Conservation (phyloP, 768 basidiomycete species). For the Cubamyces lactineus region DNA sequence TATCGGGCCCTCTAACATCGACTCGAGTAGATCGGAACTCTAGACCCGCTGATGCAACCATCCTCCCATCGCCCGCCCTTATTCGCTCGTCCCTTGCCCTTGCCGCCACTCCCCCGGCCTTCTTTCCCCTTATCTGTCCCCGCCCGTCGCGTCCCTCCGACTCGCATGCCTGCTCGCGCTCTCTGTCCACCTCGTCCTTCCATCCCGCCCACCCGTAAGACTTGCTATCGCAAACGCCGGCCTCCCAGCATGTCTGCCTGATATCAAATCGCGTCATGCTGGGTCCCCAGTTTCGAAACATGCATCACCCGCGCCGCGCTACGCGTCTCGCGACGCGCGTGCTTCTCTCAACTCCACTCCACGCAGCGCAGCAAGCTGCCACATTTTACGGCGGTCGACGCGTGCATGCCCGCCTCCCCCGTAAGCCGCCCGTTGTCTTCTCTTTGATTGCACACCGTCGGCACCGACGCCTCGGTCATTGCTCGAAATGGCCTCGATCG, state of each 20-base stretch:
- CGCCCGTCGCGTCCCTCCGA: conserved; percentile 5
- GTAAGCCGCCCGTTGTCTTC: background rate
- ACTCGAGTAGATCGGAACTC: conserved; percentile 17
- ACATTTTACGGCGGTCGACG: background rate
- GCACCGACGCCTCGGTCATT: background rate
- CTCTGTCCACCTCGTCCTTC: conserved; percentile 2
- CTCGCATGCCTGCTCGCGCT: background rate
- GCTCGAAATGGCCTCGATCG: background rate
- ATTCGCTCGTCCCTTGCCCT: background rate
- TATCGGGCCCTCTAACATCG: conserved; percentile 23
- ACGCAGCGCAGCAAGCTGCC: background rate
- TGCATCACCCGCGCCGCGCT: conserved; percentile 2
- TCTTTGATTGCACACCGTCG: background rate
- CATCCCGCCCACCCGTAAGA: background rate
- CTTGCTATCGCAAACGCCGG: background rate
- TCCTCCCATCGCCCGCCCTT: background rate
- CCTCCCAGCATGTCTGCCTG: background rate
- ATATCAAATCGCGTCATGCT: conserved; percentile 8
- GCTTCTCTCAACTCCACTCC: conserved; percentile 8
- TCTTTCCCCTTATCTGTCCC: conserved; percentile 9
- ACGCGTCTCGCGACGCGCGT: conserved; percentile 6
- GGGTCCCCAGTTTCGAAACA: background rate
- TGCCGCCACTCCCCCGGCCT: conserved; percentile 5
- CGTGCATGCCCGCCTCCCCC: background rate
- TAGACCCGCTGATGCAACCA: conserved; percentile 14